Percentiles rank a stretch among this genome's conserved stretches.
phyloP scores from a whole-genome alignment of 208 protist species.

The Angomonas deanei region DNA sequence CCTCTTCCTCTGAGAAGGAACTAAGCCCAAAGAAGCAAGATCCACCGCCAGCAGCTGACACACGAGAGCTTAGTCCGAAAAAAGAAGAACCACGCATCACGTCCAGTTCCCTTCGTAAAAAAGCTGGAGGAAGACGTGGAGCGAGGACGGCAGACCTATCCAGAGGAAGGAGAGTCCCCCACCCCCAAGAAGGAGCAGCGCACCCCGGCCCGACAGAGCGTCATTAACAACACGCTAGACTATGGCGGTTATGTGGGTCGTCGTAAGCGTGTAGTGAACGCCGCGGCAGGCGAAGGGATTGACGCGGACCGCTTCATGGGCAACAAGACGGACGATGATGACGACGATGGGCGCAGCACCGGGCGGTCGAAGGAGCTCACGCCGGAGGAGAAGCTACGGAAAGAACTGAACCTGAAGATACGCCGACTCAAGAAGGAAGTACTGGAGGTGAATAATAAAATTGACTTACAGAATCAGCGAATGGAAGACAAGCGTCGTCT shows the following conservation, averaged over 20 bases:
- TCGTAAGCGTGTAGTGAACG: not conserved
- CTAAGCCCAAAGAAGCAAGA: too few relatives aligned
- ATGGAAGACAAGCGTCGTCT: not conserved
- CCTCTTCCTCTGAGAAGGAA: too few relatives aligned
- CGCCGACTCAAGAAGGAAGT: conserved; percentile 5
- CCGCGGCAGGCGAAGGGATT: not conserved
- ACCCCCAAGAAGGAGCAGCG: not conserved
- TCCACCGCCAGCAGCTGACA: too few relatives aligned
- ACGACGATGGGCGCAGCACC: not conserved
- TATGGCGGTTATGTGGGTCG: not conserved
- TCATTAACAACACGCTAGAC: not conserved
- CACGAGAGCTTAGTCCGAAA: too few relatives aligned
- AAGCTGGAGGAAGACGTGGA: not conserved
- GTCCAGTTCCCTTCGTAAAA: not conserved
- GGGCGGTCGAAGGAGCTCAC: not conserved
- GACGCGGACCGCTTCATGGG: conserved; percentile 64
- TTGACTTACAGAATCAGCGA: not conserved
- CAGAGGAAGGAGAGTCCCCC: not conserved
- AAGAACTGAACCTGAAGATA: not conserved
- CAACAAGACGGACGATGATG: conserved; percentile 18
- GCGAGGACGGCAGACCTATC: not conserved
- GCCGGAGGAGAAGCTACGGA: not conserved
- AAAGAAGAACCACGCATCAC: not conserved
- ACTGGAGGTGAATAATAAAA: not conserved
- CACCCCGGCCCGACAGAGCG: not conserved